Evolutionary conservation across 2,329 filamentous ascomycete species (phyloP), one percentile per base, ranked within the genome.

Genomic region (Ilyonectria destructans): DNA sequence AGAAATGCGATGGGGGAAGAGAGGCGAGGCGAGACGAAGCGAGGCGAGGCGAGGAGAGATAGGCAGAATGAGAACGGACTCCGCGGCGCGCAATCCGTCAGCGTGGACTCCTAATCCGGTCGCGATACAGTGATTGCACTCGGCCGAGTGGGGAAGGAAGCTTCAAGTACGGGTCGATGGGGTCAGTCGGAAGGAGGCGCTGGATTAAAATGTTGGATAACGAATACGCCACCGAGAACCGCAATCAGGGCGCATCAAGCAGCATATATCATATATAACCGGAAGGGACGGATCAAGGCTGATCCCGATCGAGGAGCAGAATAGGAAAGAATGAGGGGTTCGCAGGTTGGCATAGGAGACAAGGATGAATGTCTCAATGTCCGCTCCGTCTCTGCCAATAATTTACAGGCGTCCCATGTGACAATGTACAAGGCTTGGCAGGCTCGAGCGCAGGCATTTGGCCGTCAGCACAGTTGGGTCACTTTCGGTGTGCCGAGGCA

Each of bases 91-190:
- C 51, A 54, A 8, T 69, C 45, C 51, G 31, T 17, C 58, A 54
- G 62, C 23, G 26, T 26, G 35, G 58, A 56, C 45, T 69, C 69
- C 61, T 67, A 43, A 71, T 63, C 59, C 57, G 58, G 69, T 33
- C 59, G 49, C 46, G 52, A 35, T 43, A 37, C 45, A n/a, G 55
- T 60, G 66, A 59, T 4, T 58, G 56, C 51, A 49, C 31, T 68
- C 58, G 33, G 69, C 45, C 6, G 13, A 45, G 48, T 33, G 31
- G 40, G 26, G 55, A 17, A 52, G 59, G 61, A 62, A 56, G 49
- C 48, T 67, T 69, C 62, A 48, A 52, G 49, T 52, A 26, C 48
- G 17, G 49, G 29, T 52, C 29, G 40, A 17, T 8, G 40, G 40
- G 40, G 40, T 17, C 8, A 8, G 40, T 19, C 8, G 7, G n/a